phyloP scores from a whole-genome alignment of 257 asterid genomes.

The Solanum boliviense region DNA sequence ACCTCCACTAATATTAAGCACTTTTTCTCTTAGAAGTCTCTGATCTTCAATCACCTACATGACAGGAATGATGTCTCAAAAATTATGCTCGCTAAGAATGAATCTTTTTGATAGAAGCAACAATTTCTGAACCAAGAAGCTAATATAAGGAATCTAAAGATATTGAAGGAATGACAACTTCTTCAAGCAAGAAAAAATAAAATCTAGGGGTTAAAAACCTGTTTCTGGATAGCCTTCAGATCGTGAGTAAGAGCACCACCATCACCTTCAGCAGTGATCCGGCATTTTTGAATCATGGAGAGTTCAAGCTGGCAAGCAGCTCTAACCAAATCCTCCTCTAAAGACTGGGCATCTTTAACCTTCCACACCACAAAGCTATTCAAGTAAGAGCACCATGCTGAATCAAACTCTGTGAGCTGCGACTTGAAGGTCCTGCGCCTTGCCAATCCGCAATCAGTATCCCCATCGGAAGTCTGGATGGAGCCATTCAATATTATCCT shows the following conservation, averaged over 20 bases:
- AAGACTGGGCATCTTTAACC: conserved; percentile 77
- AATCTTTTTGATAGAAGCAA: not conserved
- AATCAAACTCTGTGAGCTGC: conserved; percentile 80
- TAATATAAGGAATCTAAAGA: not conserved
- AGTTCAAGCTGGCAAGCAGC: conserved; percentile 96
- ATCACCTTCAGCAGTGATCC: conserved; percentile 68
- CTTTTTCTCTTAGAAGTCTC: conserved; percentile 72
- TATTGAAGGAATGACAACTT: not conserved
- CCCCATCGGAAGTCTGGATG: conserved; percentile 24
- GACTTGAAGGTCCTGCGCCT: conserved; percentile 37
- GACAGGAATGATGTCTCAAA: not conserved
- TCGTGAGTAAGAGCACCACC: conserved; percentile 57
- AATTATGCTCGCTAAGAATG: not conserved
- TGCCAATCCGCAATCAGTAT: conserved; percentile 17
- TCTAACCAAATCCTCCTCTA: conserved; percentile 81
- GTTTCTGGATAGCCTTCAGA: conserved; percentile 78
- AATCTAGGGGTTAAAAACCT: conserved; percentile 30
- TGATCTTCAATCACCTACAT: conserved; percentile 70
- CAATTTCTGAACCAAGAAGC: not conserved
- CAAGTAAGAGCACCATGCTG: conserved; percentile 90
- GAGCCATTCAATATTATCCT: conserved; percentile 61
- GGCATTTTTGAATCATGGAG: conserved; percentile 82
- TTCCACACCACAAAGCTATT: conserved; percentile 96
- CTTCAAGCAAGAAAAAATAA: not conserved
- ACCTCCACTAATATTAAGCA: conserved; percentile 68